Evolutionary conservation across 1,284 basidiomycete genomes (phyloP).

Genomic region (Malassezia psittaci): DNA sequence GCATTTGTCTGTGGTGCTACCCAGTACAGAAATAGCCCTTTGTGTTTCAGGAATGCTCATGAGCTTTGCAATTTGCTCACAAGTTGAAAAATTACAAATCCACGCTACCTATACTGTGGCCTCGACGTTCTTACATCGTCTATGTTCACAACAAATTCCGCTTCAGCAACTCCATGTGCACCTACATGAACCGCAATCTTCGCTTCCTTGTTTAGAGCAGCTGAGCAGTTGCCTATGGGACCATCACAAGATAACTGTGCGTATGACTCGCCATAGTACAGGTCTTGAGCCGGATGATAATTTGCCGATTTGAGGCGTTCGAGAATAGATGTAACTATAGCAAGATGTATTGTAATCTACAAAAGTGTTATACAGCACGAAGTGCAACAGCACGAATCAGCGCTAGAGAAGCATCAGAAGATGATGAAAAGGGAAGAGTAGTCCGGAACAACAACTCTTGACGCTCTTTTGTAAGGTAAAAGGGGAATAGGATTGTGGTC

Average conservation of each 20-base stretch:
- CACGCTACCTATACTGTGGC: not conserved
- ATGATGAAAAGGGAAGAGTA: constrained; percentile 56
- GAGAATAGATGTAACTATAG: no score
- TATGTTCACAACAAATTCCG: no score
- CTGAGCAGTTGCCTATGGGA: no score
- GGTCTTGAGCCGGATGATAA: no score
- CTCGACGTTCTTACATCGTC: not conserved
- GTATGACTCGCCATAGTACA: no score
- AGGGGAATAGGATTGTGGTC: constrained; percentile 58
- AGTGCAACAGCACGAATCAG: constrained; percentile 42
- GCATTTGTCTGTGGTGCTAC: not conserved
- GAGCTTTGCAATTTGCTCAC: not conserved
- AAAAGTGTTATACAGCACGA: constrained; percentile 18
- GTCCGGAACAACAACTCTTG: constrained; percentile 73
- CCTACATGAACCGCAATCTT: no score
- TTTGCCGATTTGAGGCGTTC: no score
- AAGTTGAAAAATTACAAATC: constrained; percentile 1
- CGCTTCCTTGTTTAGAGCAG: no score
- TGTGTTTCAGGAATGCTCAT: not conserved
- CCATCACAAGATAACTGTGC: no score
- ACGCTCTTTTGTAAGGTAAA: constrained; percentile 82
- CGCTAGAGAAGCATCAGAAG: constrained; percentile 19
- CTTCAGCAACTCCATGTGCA: no score
- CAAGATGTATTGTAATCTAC: not conserved
- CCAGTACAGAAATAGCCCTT: not conserved